Evolutionary conservation across 108 stramenopile species (phyloP).

Genomic region (Nitzschia palea): DNA sequence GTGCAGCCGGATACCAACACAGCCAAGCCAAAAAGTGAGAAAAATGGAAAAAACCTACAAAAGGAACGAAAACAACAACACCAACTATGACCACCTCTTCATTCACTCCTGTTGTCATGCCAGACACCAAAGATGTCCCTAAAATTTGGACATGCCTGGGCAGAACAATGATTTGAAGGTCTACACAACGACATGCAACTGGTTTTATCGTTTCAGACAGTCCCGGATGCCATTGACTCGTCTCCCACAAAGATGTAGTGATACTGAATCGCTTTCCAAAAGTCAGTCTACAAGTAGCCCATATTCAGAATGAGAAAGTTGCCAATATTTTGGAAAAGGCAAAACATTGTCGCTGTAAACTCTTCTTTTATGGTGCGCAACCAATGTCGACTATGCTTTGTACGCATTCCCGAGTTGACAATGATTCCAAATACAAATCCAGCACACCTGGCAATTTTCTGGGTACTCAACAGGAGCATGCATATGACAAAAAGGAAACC

Average conservation of each 20-base stretch:
- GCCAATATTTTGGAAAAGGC: background rate
- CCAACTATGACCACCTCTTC: no score
- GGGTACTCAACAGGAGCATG: background rate
- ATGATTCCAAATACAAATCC: background rate
- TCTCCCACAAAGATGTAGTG: background rate
- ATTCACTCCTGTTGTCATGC: no score
- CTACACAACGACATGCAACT: background rate
- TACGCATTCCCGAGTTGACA: background rate
- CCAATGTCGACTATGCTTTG: no score
- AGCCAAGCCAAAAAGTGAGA: no score
- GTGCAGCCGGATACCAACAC: no score
- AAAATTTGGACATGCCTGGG: no score
- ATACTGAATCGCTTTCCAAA: background rate
- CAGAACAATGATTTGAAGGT: background rate
- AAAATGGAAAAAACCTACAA: no score
- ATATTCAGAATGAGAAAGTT: background rate
- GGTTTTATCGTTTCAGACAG: background rate
- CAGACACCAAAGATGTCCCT: no score
- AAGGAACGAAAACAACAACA: no score
- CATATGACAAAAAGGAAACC: background rate
- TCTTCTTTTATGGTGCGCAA: no score
- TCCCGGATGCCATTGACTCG: background rate
- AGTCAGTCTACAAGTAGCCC: background rate
- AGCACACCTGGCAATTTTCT: background rate
- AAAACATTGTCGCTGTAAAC: no score